Conservation (phyloP, 139 green algal species). For the Chlamydomonas sp. region DNA sequence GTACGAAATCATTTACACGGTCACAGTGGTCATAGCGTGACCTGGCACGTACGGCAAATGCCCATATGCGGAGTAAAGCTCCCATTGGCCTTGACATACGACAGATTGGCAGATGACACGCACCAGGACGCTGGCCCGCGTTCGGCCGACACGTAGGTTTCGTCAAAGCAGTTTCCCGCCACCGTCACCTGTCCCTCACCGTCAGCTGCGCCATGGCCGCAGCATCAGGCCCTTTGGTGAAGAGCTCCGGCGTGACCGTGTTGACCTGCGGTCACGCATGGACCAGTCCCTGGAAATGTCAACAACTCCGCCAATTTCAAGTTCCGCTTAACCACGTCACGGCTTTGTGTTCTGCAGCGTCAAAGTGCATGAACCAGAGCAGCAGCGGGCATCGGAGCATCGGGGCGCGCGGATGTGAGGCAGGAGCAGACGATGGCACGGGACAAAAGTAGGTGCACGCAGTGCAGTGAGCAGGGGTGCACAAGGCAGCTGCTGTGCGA, state of each 20-base stretch:
- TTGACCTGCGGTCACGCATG: constrained; percentile 44
- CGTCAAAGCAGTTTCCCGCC: neutral
- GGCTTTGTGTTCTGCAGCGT: too few species aligned
- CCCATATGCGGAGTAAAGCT: neutral
- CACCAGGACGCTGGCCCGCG: neutral
- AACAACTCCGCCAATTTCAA: neutral
- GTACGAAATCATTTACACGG: too few species aligned
- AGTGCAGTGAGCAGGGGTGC: too few species aligned
- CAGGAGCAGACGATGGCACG: too few species aligned
- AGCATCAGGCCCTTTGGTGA: constrained; percentile 64
- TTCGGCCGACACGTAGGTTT: neutral
- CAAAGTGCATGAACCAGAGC: too few species aligned
- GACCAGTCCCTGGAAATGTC: neutral
- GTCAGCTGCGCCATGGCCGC: constrained; percentile 59
- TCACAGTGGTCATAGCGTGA: too few species aligned
- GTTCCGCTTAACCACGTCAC: neutral
- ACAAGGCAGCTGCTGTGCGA: too few species aligned
- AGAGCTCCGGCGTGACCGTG: constrained; percentile 76
- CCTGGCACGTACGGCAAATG: too few species aligned
- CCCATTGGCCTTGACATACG: neutral
- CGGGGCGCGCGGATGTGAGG: too few species aligned
- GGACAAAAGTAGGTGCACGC: too few species aligned
- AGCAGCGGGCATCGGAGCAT: too few species aligned
- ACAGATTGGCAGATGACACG: neutral
- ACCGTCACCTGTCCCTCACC: neutral